phyloP scores from a whole-genome alignment of 768 basidiomycete genomes.

The Leucocoprinus sp. region DNA sequence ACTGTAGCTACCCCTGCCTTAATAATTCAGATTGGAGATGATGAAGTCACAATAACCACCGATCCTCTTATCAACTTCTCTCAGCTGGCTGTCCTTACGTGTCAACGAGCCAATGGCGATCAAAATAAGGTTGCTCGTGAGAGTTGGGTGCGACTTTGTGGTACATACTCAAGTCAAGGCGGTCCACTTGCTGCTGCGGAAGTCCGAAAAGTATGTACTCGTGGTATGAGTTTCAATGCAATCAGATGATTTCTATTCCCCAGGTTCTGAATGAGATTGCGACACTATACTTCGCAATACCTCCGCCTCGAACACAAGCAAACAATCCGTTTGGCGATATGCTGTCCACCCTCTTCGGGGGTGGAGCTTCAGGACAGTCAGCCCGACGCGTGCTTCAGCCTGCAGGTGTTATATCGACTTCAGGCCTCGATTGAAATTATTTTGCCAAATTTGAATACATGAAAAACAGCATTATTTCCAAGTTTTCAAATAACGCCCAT shows the following conservation, averaged over 20 bases:
- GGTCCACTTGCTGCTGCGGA: constrained; percentile 35
- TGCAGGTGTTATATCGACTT: constrained; percentile 21
- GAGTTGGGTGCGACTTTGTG: constrained; percentile 81
- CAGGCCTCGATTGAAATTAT: constrained; percentile 39
- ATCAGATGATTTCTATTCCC: constrained; percentile 4
- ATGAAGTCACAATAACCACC: constrained; percentile 66
- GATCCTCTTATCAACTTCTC: constrained; percentile 80
- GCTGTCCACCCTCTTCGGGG: constrained; percentile 84
- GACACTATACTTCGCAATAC: constrained; percentile 79
- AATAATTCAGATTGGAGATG: constrained; percentile 36
- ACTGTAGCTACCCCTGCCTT: background rate
- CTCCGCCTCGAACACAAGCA: constrained; percentile 60
- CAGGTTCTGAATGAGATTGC: constrained; percentile 66
- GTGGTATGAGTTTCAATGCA: background rate
- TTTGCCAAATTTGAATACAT: background rate
- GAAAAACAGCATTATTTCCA: background rate
- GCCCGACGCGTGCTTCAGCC: constrained; percentile 43
- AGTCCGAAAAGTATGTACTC: background rate
- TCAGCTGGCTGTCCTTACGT: constrained; percentile 83
- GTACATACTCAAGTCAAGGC: constrained; percentile 73
- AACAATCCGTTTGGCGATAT: constrained; percentile 87
- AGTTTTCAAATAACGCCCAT: no score
- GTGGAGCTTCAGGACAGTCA: constrained; percentile 35
- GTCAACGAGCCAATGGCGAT: constrained; percentile 78
- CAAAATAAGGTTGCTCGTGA: constrained; percentile 68